Evolutionary conservation across 2,329 filamentous ascomycete species (phyloP), one percentile per base, ranked within the genome.

Genomic region (Dryadomyces sulphureus): DNA sequence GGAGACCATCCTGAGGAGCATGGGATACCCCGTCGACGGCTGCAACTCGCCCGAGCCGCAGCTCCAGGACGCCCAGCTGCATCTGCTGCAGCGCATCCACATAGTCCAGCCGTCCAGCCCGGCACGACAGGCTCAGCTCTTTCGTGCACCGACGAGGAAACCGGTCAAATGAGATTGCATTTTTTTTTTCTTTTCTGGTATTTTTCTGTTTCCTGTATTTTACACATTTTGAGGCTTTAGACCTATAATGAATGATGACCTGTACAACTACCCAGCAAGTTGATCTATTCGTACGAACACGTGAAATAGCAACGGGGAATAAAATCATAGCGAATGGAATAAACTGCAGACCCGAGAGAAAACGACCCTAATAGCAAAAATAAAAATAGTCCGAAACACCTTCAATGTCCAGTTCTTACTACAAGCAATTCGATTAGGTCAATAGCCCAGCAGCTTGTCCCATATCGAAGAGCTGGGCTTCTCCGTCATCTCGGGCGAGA

Each of bases 391-490:
- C n/a, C n/a, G n/a, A n/a, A n/a, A n/a, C n/a, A n/a, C n/a, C n/a
- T n/a, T n/a, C n/a, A n/a, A n/a, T n/a, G n/a, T n/a, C n/a, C n/a
- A n/a, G n/a, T n/a, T n/a, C n/a, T n/a, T n/a, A n/a, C 20, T 5
- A 7, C 11, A 14, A 17, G 19, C 11, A 39, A 38, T n/a, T 21
- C 1, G 5, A 11, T 19, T 2, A 11, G 19, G n/a, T 19, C 27
- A 22, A 17, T 40, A 21, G 4, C 49, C 50, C 27, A 43, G n/a
- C 6, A 54, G 39, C 51, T 59, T 67, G 32, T 67, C 62, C 72
- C 72, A 76, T 27, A 75, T 62, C 0, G 68, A 68, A 22, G n/a
- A 11, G 2, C 54, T 47, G n/a, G 58, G 62, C 9, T 55, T 56
- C n/a, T 56, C 55, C 27, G 52, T 53, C n/a, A 53, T 48, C n/a